phyloP scores from a whole-genome alignment of 1,139 yeast genomes.

The Scheffersomyces parashehatae region DNA sequence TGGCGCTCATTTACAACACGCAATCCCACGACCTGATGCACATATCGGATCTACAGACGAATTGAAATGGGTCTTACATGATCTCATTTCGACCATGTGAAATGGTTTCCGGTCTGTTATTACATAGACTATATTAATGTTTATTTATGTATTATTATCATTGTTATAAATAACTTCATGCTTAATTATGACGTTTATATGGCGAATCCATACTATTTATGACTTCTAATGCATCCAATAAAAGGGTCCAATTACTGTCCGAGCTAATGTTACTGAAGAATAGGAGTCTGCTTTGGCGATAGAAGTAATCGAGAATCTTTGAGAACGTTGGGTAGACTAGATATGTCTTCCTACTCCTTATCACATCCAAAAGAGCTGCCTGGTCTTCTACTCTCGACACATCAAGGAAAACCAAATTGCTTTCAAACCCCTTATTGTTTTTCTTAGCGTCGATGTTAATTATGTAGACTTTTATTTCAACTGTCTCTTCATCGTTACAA shows the following conservation, averaged over 20 bases:
- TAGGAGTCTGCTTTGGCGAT: slow-evolving; percentile 24
- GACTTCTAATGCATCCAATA: slow-evolving; percentile 14
- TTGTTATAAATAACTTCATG: slow-evolving; percentile 2
- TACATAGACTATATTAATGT: neutral
- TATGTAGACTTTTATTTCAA: slow-evolving; percentile 5
- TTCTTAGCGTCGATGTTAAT: slow-evolving; percentile 8
- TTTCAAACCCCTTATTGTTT: slow-evolving; percentile 6
- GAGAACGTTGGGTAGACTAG: slow-evolving; percentile 4
- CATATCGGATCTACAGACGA: slow-evolving; percentile 69
- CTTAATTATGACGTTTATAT: slow-evolving; percentile 14
- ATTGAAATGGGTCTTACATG: slow-evolving; percentile 70
- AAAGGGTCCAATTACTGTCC: too few relatives aligned
- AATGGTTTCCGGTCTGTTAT: slow-evolving; percentile 1
- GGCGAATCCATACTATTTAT: slow-evolving; percentile 19
- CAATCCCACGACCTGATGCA: slow-evolving; percentile 17
- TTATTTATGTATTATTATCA: slow-evolving; percentile 1
- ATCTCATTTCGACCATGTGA: slow-evolving; percentile 43
- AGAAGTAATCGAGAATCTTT: slow-evolving; percentile 18
- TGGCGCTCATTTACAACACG: neutral
- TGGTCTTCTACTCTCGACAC: slow-evolving; percentile 6
- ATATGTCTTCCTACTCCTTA: slow-evolving; percentile 3
- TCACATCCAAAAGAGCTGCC: neutral
- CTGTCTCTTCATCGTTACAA: neutral
- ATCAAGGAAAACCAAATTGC: slow-evolving; percentile 16
- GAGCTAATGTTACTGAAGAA: slow-evolving; percentile 14